phyloP scores from a whole-genome alignment of 371 early-diverging fungal species.

The Mucor ambiguus region DNA sequence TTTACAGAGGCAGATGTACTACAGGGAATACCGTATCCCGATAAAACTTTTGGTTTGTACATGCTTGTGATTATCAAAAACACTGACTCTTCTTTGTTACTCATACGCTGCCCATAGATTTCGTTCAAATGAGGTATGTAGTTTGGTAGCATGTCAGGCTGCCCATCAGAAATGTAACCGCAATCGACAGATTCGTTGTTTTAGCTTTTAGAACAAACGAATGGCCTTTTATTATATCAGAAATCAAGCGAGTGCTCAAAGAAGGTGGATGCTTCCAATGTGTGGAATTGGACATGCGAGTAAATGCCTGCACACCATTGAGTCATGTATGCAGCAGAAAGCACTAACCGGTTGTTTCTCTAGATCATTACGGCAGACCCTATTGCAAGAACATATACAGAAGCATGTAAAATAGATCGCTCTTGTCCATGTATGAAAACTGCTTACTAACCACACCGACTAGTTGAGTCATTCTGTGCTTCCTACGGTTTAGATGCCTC shows the following conservation, averaged over 20 bases:
- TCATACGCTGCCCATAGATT: constrained; percentile 19
- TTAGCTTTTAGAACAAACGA: constrained; percentile 39
- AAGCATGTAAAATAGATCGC: constrained; percentile 19
- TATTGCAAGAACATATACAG: constrained; percentile 15
- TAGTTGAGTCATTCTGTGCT: constrained; percentile 36
- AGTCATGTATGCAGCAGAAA: not conserved
- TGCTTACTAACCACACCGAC: not conserved
- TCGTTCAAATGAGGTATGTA: constrained; percentile 34
- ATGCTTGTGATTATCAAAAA: constrained; percentile 4
- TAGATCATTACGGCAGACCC: constrained; percentile 21
- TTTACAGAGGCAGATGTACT: constrained; percentile 39
- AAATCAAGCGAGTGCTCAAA: constrained; percentile 39
- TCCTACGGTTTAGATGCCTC: constrained; percentile 30
- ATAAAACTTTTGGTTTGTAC: constrained; percentile 39
- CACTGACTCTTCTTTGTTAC: not conserved
- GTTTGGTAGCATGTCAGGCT: not conserved
- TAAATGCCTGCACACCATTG: constrained; percentile 8
- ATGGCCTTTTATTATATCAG: constrained; percentile 37
- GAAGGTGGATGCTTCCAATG: constrained; percentile 44
- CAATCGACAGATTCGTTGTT: constrained; percentile 27
- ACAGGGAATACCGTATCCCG: constrained; percentile 40
- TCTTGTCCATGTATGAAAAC: not conserved
- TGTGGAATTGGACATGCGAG: constrained; percentile 39
- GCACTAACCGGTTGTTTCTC: not conserved
- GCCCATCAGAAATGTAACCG: not conserved